phyloP scores from a whole-genome alignment of 768 basidiomycete genomes.

The Mycena galopus region DNA sequence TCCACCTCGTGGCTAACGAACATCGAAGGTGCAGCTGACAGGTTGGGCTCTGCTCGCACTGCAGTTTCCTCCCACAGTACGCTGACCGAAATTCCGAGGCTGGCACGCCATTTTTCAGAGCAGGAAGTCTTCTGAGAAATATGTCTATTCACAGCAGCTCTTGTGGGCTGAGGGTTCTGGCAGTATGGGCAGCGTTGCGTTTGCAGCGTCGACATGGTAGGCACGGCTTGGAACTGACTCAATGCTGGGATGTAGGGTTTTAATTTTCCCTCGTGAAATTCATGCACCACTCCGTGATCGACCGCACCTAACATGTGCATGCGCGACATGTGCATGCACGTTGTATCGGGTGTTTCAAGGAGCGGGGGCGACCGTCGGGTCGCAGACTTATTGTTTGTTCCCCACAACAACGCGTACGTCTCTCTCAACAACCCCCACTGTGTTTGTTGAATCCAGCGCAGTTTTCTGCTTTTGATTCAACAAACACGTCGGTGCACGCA shows the following conservation, averaged over 20 bases:
- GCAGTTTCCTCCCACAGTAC: not conserved
- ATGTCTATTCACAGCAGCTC: not conserved
- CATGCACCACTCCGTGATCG: no score
- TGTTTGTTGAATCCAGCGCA: slow-evolving; percentile 23
- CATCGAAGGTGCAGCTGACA: no score
- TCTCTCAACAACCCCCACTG: no score
- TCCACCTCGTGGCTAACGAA: no score
- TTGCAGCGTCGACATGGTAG: no score
- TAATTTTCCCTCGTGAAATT: no score
- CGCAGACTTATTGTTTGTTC: not conserved
- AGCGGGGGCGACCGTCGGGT: no score
- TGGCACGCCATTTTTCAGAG: slow-evolving; percentile 1
- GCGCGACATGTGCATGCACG: no score
- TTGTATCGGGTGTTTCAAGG: no score
- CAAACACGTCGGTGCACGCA: slow-evolving; percentile 9
- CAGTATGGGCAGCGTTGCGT: slow-evolving; percentile 17
- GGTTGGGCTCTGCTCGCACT: no score
- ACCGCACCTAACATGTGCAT: no score
- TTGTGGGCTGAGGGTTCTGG: not conserved
- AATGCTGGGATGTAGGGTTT: not conserved
- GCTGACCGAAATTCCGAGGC: not conserved
- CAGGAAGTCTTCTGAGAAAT: not conserved
- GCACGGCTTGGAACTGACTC: not conserved
- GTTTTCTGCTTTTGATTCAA: no score
- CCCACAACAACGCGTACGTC: slow-evolving; percentile 19